Evolutionary conservation across 192 early-diverging fungal genomes (phyloP).

Genomic region (Cetraspora pellucida): DNA sequence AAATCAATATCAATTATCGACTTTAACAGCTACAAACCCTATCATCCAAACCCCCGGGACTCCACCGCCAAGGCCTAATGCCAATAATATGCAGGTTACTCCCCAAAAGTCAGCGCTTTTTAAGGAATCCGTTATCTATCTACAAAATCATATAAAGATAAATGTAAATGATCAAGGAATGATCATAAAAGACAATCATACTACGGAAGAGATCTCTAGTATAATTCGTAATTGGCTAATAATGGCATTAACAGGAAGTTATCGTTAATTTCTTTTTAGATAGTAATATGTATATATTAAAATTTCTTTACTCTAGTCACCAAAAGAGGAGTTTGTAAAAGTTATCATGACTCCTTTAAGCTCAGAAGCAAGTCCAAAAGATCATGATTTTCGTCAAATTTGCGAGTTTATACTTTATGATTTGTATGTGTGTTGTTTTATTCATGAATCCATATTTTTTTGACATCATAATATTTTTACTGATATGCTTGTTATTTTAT

Average conservation of each 20-base stretch:
- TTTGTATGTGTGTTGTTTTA: constrained; percentile 4
- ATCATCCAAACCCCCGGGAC: background rate
- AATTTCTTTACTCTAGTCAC: constrained; percentile 12
- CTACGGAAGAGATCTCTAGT: constrained; percentile 3
- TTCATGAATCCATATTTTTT: background rate
- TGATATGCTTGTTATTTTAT: constrained; percentile 26
- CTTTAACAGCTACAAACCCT: background rate
- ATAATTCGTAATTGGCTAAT: constrained; percentile 29
- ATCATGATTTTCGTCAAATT: constrained; percentile 23
- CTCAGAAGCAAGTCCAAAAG: constrained; percentile 22
- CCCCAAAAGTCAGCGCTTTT: constrained; percentile 28
- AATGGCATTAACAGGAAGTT: constrained; percentile 26
- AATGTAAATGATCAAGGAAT: constrained; percentile 31
- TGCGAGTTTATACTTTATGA: constrained; percentile 26
- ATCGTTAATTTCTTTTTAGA: background rate
- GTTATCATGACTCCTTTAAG: constrained; percentile 13
- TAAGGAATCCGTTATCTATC: constrained; percentile 13
- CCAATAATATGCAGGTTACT: constrained; percentile 26
- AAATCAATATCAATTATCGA: background rate
- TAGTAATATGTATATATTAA: constrained; percentile 3
- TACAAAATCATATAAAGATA: constrained; percentile 27
- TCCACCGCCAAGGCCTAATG: constrained; percentile 6
- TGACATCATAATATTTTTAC: constrained; percentile 19
- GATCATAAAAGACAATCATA: constrained; percentile 32
- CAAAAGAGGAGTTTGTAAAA: constrained; percentile 9